phyloP scores from a whole-genome alignment of 108 stramenopile species.

The Hondaea fermentalgiana region DNA sequence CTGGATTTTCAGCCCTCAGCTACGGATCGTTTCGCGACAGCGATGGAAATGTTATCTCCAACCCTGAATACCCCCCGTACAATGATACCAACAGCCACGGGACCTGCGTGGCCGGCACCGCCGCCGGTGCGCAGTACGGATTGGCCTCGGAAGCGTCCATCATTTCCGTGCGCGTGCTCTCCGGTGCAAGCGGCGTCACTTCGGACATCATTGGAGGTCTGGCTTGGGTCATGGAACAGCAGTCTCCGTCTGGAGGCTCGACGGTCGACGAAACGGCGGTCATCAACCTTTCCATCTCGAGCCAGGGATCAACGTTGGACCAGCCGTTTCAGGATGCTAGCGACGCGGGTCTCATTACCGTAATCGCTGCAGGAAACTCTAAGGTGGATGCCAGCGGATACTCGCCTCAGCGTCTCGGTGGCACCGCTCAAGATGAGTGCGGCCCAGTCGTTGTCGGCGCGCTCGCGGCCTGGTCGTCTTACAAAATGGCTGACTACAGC shows the following conservation, averaged over 20 bases:
- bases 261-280: background rate
- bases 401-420: conserved; percentile 15
- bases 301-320: background rate
- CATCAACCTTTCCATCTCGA: conserved; percentile 16
- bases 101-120: conserved; percentile 22
- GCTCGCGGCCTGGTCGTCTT: background rate
- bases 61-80: background rate
- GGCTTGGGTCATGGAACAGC: background rate
- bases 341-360: background rate
- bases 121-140: background rate
- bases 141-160: background rate
- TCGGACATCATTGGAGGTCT: background rate
- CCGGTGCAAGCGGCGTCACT: background rate
- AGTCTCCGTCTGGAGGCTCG: background rate
- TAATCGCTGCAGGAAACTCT: conserved; percentile 28
- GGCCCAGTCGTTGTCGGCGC: background rate
- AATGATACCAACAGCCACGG: conserved; percentile 16
- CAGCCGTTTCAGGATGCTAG: background rate
- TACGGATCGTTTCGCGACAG: background rate
- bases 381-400: background rate
- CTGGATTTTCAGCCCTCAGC: background rate
- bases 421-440: background rate
- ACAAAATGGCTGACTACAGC: background rate
- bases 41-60: background rate
- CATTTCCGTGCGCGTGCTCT: background rate